Percentiles rank a stretch among this genome's conserved stretches.
Evolutionary conservation across 2,329 filamentous ascomycete genomes (phyloP).

Genomic region (Cladophialophora yegresii): DNA sequence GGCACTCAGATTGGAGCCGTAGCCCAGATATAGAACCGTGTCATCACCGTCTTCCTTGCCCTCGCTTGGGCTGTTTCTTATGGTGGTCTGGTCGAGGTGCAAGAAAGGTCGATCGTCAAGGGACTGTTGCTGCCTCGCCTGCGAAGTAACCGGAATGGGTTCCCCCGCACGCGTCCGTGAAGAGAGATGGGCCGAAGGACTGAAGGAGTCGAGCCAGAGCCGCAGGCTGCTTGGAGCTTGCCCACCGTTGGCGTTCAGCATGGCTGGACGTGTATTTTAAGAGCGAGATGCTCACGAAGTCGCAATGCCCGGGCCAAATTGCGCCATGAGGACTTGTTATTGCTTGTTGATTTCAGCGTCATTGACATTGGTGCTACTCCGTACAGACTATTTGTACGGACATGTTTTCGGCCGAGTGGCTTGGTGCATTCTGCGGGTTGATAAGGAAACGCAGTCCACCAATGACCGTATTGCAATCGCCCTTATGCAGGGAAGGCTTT

Average conservation of each 20-base stretch:
- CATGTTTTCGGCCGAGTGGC: constrained; percentile 11
- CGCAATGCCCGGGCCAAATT: constrained; percentile 20
- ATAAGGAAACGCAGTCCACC: constrained; percentile 10
- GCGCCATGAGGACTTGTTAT: constrained; percentile 18
- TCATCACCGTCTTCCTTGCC: constrained; percentile 35
- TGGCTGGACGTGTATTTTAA: constrained; percentile 5
- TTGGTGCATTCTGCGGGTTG: constrained; percentile 17
- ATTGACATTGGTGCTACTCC: constrained; percentile 4
- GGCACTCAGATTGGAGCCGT: constrained; percentile 83
- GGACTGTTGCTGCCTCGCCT: constrained; percentile 27
- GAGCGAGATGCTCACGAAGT: neutral
- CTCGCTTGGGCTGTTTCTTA: neutral
- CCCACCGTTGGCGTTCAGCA: constrained; percentile 3
- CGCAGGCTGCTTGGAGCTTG: constrained; percentile 15
- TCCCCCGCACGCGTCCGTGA: constrained; percentile 6
- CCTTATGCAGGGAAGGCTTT: neutral
- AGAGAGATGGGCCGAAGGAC: neutral
- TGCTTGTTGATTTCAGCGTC: constrained; percentile 8
- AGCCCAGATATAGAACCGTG: constrained; percentile 79
- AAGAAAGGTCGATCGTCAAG: constrained; percentile 17
- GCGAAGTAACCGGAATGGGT: constrained; percentile 22
- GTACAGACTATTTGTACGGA: neutral
- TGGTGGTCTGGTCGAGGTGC: neutral
- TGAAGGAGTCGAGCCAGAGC: constrained; percentile 24
- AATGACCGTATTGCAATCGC: neutral